Evolutionary conservation across 2,329 filamentous ascomycete species (phyloP), one percentile per base, ranked within the genome.

Genomic region (Aspergillus tamarii): DNA sequence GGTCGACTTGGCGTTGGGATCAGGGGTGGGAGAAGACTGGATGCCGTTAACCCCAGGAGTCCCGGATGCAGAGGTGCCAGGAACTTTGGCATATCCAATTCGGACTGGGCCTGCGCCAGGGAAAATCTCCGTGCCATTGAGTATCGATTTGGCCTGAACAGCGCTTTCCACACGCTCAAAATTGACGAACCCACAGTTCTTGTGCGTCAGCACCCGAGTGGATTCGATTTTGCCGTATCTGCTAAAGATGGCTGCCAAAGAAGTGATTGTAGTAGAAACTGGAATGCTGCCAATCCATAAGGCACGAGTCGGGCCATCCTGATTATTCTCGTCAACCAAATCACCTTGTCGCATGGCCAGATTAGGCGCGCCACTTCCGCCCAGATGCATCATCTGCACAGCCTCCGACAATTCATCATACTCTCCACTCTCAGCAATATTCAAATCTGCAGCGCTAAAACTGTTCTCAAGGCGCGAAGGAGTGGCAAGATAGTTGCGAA

Each of bases 131-230:
- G 97, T 97, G 72, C 93, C 93, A 73, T 98, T 98, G 80, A 97
- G 89, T 74, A 89, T 86, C 16, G 89, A 89, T 77, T 94, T 96
- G 19, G 95, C 95, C 64, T 92, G 89, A 45, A 97, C 89, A 61
- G 95, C 95, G 75, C 93, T 96, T 68, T 98, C 94, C 34, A 95
- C 82, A 64, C 88, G 90, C 79, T 98, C 93, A 73, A 97, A 99
- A 79, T 99, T 99, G 75, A 99, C 94, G 72, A 99, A 99, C 3
- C 94, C 95, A 76, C 95, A 99, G 80, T 97, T 98, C 85, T 99
- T 99, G 83, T 99, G 93, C 0, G 95, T 98, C 66, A 99, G 84
- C 5, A 99, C 95, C 67, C 95, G 88, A 32, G 93, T 94, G 4
- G 94, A 97, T 69, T 95, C 86, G 67, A 99, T 97, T 3, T 91